These are phyloP conservation scores for Neodidymelliopsis sp. DNA, from an alignment of 2,329 filamentous ascomycete genomes.

Conservation along the genomic window DNA sequence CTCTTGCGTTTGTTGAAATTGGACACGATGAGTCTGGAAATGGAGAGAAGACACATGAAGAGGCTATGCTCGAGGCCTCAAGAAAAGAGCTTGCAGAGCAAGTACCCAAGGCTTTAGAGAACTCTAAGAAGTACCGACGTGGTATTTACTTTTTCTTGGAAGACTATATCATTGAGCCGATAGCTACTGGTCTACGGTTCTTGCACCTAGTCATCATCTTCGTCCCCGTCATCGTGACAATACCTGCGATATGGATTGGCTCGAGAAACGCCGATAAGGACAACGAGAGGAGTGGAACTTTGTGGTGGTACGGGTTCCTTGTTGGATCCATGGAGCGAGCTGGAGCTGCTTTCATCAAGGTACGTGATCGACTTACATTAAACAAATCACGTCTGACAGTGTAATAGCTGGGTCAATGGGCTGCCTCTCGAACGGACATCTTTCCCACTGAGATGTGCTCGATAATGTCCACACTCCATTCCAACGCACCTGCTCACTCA, in stretches of 20 bases:
- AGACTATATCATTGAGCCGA: conserved; percentile 76
- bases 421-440: conserved; percentile 93
- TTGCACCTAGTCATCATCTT: conserved; percentile 88
- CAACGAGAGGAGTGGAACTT: conserved; percentile 78
- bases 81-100: conserved; percentile 77
- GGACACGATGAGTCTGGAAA: conserved; percentile 58
- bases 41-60: conserved; percentile 73
- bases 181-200: conserved; percentile 88
- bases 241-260: conserved; percentile 85
- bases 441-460: conserved; percentile 92
- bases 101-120: conserved; percentile 67
- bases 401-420: conserved; percentile 89
- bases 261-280: conserved; percentile 67
- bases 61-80: conserved; percentile 85
- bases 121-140: conserved; percentile 65
- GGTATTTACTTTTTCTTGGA: conserved; percentile 73
- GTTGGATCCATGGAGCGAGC: conserved; percentile 90
- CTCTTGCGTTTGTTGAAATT: conserved; percentile 66
- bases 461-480: conserved; percentile 94
- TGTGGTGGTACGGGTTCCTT: conserved; percentile 95
- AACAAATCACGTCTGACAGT: conserved; percentile 23
- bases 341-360: conserved; percentile 97
- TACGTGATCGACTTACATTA: conserved; percentile 44
- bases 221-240: conserved; percentile 81
- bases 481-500: conserved; percentile 91